These are phyloP conservation scores for Jacaranda mimosifolia DNA, from an alignment of 257 asterid genomes.

Conservation along the genomic window DNA sequence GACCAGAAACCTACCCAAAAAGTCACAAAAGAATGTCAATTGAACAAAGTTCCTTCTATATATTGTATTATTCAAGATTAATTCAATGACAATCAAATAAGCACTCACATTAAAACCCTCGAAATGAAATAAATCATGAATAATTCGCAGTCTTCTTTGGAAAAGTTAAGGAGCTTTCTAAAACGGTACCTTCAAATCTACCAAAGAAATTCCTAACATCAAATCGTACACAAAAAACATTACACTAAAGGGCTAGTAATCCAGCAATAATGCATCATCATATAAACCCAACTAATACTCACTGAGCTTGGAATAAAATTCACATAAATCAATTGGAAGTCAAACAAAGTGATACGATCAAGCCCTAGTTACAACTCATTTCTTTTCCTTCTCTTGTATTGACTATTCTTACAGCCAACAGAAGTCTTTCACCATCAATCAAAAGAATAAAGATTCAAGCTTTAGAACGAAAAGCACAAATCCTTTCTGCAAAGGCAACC, in stretches of 20 bases:
- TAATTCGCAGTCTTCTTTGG: background rate
- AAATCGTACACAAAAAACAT: background rate
- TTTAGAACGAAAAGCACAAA: slow-evolving; percentile 6
- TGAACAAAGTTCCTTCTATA: background rate
- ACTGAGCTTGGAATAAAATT: slow-evolving; percentile 10
- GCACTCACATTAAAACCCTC: background rate
- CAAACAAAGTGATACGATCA: slow-evolving; percentile 10
- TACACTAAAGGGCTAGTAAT: slow-evolving; percentile 11
- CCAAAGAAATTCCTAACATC: background rate
- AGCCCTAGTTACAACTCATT: slow-evolving; percentile 1
- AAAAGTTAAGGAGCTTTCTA: background rate
- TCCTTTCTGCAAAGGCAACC: slow-evolving; percentile 24
- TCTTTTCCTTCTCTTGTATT: slow-evolving; percentile 11
- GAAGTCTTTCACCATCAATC: slow-evolving; percentile 34
- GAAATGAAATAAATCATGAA: slow-evolving; percentile 4
- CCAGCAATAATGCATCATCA: background rate
- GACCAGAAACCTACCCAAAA: slow-evolving; percentile 38
- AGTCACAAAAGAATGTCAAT: slow-evolving; percentile 16
- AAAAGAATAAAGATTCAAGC: background rate
- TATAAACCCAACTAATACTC: background rate
- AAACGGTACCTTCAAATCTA: background rate
- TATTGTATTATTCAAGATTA: background rate
- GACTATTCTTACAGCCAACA: slow-evolving; percentile 24
- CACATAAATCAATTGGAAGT: slow-evolving; percentile 6
- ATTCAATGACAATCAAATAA: background rate